Evolutionary conservation across 2,329 filamentous ascomycete species (phyloP), one percentile per base, ranked within the genome.

Genomic region (Diplodia corticola): DNA sequence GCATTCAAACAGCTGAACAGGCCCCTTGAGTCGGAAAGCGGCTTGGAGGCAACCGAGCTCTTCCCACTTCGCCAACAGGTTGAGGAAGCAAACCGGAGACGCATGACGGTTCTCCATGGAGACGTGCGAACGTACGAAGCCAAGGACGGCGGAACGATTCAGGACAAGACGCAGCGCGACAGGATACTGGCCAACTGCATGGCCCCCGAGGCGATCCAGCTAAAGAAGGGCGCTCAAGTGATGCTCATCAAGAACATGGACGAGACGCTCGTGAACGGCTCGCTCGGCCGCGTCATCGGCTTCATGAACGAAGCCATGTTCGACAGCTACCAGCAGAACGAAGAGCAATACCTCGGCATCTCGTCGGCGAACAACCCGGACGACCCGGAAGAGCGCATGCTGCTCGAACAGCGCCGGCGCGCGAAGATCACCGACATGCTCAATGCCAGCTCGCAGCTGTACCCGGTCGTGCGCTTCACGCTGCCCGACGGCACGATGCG

Each of bases 201-300:
- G 91, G 93, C 95, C 0, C 93, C 95, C 0, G 89, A 90, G 71
- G 75, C 79, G 0, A 86, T 99, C 22, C 87, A 91, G 37, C 80
- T 99, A 33, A 98, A 97, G 77, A 89, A 95, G 69, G 92, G 93
- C 10, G 92, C 95, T 0, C 96, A 99, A 75, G 96, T 99, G 51
- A 99, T 99, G 95, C 83, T 99, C n/a, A 97, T 99, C 83, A 99
- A 99, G 78, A 99, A 99, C 72, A 89, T 98, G 80, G 95, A 99
- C 74, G 92, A 97, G 46, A 89, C 87, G 0, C 84, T 99, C 0
- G 95, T 98, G 71, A 99, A 99, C 74, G 95, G 95, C 4, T 96
- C 94, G 0, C 83, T 99, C 10, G 95, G 95, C 26, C 93, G 91
- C 68, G 90, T 99, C 4, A 84, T 89, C 13, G 87, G 85, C 5